Base-by-base conservation (phyloP, 1,284 basidiomycete genomes). In the Sporisorium sorghi region DNA sequence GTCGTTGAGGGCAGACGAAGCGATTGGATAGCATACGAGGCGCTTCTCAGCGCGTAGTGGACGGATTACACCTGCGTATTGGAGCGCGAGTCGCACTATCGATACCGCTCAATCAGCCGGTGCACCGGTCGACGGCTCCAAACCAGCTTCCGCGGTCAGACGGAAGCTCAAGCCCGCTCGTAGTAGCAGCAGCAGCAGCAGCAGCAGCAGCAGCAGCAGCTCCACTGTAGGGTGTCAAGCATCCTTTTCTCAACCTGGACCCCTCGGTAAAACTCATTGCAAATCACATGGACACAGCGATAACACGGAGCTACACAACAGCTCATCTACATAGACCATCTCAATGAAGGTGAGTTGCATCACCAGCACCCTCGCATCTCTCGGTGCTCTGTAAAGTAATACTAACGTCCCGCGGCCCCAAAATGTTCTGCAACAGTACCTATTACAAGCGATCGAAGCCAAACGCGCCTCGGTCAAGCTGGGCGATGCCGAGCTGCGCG, bases 401-500 rank as follows among this genome's bases (percentile, higher is more conserved):
- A 21, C 43, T 56, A 33, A 48, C 44, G 19, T 32, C 33, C 14
- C n/a, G n/a, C n/a, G n/a, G n/a, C n/a, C n/a, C n/a, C n/a, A n/a
- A n/a, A n/a, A n/a, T 40, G 14, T 40, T 19, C 9, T 10, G n/a
- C 37, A 40, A 47, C 62, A 84, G 80, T 83, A 84, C 52, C 76
- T 84, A 14, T 69, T 84, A 23, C 81, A 82, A 64, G 82, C 82
- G 21, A 83, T 84, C 65, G 76, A 80, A 44, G 73, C 78, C n/a
- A 76, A 78, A 24, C 72, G 83, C 12, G 59, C 74, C 11, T 54
- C 69, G 21, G 76, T 84, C 63, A 67, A 64, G 40, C 73, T 84
- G 8, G 65, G 58, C 24, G 82, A 84, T 51, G 32, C 67, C 21
- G 82, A 83, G 19, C 77, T 84, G 3, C 73, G 76, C 17, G 58